Base-by-base conservation (phyloP, 345 rosid genomes). In the Hirschfeldia incana region DNA sequence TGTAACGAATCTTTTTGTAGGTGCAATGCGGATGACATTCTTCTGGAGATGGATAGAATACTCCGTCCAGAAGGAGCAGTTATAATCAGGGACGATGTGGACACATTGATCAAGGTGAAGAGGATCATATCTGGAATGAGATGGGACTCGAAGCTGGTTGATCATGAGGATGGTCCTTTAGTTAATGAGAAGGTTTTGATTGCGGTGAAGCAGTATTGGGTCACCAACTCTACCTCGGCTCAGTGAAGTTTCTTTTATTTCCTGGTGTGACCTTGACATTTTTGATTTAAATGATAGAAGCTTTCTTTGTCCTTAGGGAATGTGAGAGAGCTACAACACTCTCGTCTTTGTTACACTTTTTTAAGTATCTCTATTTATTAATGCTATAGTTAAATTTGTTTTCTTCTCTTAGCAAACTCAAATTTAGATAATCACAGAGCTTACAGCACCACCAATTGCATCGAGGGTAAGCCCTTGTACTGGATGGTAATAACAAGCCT, bases 161-260 rank as follows among this genome's bases (percentile, higher is more conserved):
- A 96, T 86, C 99, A 96, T 15, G 99, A 96, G 82, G 99, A 93
- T 70, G 99, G 99, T 30, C 99, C 99, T 55, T 85, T 96, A 27
- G 94, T 96, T 72, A 90, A 94, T 0, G 98, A 90, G 85, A 96
- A 96, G 85, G 84, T 92, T 75, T 76, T 96, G 78, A 84, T 96
- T 16, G 97, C 98, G 0, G 99, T 93, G 73, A 96, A 96, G 88
- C 97, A 90, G 79, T 96, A 93, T 32, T 96, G 99, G 99, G 98
- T 92, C 51, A 85, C 84, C 37, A 96, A 92, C 90, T 84, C 92
- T 30, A 90, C 99, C 61, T 84, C 94, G 0, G 0, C 86, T 29
- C 76, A 80, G 77, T 91, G 76, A 79, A 83, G 71, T 42, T 65
- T 65, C 32, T 15, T 61, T 46, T 4, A 12, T 30, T 63, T 46